Conservation (phyloP, 1,139 yeast genomes). For the Yamadazyma diospyri region DNA sequence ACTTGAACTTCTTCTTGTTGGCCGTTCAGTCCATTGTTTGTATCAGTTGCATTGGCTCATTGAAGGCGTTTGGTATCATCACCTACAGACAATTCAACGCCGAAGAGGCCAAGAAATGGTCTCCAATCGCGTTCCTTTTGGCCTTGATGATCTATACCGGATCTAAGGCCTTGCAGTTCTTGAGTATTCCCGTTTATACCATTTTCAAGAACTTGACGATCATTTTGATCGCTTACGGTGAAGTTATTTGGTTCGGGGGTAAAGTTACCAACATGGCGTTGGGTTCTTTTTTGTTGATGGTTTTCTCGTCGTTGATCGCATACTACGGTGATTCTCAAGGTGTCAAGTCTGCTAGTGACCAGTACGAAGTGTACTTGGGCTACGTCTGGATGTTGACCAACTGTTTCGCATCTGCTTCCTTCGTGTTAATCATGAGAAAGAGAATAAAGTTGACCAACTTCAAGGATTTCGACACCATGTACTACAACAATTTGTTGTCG, state of each 20-base stretch:
- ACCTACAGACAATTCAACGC: constrained; percentile 82
- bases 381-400: constrained; percentile 96
- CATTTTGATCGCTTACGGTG: constrained; percentile 96
- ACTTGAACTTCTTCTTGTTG: constrained; percentile 85
- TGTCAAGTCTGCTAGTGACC: constrained; percentile 34
- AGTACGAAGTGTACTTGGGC: constrained; percentile 63
- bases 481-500: constrained; percentile 89
- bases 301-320: constrained; percentile 87
- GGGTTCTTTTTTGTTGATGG: constrained; percentile 86
- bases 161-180: constrained; percentile 87
- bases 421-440: constrained; percentile 93
- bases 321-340: constrained; percentile 77
- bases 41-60: constrained; percentile 62
- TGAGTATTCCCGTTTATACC: constrained; percentile 93
- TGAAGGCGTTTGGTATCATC: constrained; percentile 73
- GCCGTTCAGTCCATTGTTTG: constrained; percentile 83
- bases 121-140: constrained; percentile 85
- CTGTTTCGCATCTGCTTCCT: constrained; percentile 91
- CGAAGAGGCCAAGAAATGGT: constrained; percentile 91
- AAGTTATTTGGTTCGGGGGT: constrained; percentile 96
- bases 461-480: constrained; percentile 98
- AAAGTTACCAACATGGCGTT: constrained; percentile 86
- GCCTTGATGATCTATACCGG: constrained; percentile 96
- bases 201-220: constrained; percentile 97
- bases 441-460: constrained; percentile 95